Base-by-base conservation (phyloP, 805 yeast species). In the Pichia thaimueangensis region DNA sequence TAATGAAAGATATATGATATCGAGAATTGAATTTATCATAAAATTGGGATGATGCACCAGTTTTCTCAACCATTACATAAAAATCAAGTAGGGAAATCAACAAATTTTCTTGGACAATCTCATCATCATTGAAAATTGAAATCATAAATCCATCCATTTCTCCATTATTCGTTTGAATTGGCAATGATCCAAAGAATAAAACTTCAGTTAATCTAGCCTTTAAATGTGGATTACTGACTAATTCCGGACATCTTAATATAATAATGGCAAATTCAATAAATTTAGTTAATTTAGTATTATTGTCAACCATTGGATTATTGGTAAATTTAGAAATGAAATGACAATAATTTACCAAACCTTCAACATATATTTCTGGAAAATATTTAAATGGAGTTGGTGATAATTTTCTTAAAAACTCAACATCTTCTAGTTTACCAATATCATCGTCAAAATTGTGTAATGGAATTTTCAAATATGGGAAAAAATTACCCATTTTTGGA, bases 1-100 rank as follows among this genome's bases (percentile, higher is more conserved):
- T 65, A 27, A 93, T 82, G 36, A 76, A 76, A 0, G 96, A 83
- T 23, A 93, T 86, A 58, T 86, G 82, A 62, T 80, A 91, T 60
- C 98, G 75, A 34, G 86, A 77, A 60, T 87, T 89, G 67, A 93
- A 93, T 64, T 93, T 93, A 62, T 93, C 99, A 61, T 91, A 91
- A 58, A 91, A 93, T 63, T 93, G 97, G 0, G 94, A 80, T 7
- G 91, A 81, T 2, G 96, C 83, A 9, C 98, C 98, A 0, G 98
- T 93, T 56, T 86, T 88, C 60, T 93, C 99, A 39, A 91, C 89
- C 71, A 86, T 86, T 28, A 93, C 95, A 60, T 91, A 93, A 48
- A 88, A 84, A 54, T 87, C 94, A 63, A 93, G 72, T 43, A 93
- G 70, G 1, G 96, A 84, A 55, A 86, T 88, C 44, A 93, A 67